A percentile compares a stretch with the other conserved stretches of the same genome.
Conservation (phyloP, 1,284 basidiomycete genomes). For the Xanthoconium separans region DNA sequence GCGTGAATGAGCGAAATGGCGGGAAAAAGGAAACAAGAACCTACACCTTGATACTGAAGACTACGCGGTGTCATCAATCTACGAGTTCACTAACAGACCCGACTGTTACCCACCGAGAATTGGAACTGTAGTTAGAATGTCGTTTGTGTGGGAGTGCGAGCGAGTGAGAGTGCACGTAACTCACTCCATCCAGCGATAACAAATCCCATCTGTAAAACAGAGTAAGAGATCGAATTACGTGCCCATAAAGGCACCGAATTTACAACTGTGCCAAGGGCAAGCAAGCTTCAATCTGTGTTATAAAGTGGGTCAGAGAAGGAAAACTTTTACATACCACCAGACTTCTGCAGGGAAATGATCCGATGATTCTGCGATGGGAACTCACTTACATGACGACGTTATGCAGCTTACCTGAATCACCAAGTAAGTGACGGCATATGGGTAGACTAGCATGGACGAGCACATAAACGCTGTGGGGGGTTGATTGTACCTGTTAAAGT, state of each 20-base stretch:
- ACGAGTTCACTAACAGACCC: not conserved
- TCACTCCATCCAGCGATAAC: conserved; percentile 53
- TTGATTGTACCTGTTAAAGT: conserved; percentile 40
- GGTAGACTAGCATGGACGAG: conserved; percentile 43
- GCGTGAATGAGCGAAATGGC: conserved; percentile 13
- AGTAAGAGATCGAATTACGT: not conserved
- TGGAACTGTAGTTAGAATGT: conserved; percentile 7
- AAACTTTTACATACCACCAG: conserved; percentile 38
- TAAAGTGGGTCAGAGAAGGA: not conserved
- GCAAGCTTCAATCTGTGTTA: conserved; percentile 29
- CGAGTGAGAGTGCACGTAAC: conserved; percentile 14
- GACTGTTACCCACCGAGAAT: conserved; percentile 18
- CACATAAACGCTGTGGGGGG: not conserved
- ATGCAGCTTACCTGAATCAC: conserved; percentile 34
- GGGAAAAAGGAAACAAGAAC: conserved; percentile 9
- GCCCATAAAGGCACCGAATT: not conserved
- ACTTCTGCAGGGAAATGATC: conserved; percentile 37
- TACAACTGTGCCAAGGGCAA: conserved; percentile 10
- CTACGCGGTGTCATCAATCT: conserved; percentile 25
- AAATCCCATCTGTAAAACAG: conserved; percentile 27
- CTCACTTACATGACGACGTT: conserved; percentile 46
- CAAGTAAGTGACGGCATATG: conserved; percentile 53
- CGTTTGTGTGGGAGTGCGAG: conserved; percentile 1
- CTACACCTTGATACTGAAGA: conserved; percentile 42
- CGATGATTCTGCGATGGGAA: not conserved